Conservation (phyloP, 768 basidiomycete genomes). For the Phylloporus sp. region DNA sequence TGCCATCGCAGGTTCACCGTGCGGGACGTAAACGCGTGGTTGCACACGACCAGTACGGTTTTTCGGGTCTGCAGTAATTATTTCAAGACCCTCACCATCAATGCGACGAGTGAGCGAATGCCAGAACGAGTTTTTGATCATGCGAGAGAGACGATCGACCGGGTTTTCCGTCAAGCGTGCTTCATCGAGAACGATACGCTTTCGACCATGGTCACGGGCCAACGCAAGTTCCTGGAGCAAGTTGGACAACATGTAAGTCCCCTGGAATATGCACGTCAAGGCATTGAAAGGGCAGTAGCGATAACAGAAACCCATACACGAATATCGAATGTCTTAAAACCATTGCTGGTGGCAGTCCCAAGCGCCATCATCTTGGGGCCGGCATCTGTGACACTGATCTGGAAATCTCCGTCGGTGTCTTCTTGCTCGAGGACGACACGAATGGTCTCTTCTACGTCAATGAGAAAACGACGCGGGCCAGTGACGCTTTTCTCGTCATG, state of each 20-base stretch:
- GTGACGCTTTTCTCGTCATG: conserved; percentile 87
- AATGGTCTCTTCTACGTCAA: conserved; percentile 98
- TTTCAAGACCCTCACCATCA: conserved; percentile 95
- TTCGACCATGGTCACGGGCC: conserved; percentile 90
- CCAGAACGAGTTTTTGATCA: conserved; percentile 99
- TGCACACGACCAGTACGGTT: conserved; percentile 88
- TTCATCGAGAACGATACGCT: conserved; percentile 98
- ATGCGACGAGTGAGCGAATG: conserved; percentile 94
- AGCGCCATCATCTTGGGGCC: conserved; percentile 95
- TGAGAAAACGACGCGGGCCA: conserved; percentile 84
- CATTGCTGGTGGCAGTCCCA: conserved; percentile 96
- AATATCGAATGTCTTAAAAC: conserved; percentile 97
- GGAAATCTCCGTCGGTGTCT: conserved; percentile 95
- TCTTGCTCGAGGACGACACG: conserved; percentile 95
- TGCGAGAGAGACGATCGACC: conserved; percentile 91
- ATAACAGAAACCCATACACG: conserved; percentile 48
- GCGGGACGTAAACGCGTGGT: conserved; percentile 92
- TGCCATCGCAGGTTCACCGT: conserved; percentile 90
- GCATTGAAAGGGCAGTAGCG: conserved; percentile 1
- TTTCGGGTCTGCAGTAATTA: conserved; percentile 97
- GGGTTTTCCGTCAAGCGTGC: conserved; percentile 97
- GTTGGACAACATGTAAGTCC: conserved; percentile 99
- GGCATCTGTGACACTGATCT: conserved; percentile 93
- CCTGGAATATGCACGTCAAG: conserved; percentile 43
- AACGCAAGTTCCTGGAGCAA: conserved; percentile 97